These are phyloP conservation scores for Xylaria sp. DNA, from an alignment of 2,329 filamentous ascomycete genomes.

Conservation along the genomic window DNA sequence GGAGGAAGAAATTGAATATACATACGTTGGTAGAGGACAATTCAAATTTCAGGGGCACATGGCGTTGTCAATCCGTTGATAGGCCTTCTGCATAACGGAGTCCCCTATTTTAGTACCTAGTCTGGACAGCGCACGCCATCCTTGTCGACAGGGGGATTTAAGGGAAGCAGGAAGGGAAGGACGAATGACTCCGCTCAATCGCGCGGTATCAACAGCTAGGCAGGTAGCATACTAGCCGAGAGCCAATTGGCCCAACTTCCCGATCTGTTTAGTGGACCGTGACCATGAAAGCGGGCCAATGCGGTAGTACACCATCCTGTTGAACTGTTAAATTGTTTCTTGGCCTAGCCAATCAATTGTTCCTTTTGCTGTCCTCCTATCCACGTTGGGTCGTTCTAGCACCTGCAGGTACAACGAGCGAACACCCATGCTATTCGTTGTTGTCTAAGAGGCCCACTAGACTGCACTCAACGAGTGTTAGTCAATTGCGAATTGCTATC, in stretches of 20 bases:
- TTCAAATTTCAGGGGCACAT: conserved; percentile 35
- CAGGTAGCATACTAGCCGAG: background rate
- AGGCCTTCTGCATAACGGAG: conserved; percentile 24
- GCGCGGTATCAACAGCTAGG: conserved; percentile 2
- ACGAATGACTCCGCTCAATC: conserved; percentile 29
- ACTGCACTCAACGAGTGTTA: background rate
- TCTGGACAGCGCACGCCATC: conserved; percentile 26
- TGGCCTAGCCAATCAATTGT: conserved; percentile 24
- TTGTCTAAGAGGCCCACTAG: background rate
- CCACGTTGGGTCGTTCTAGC: background rate
- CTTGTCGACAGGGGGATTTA: conserved; percentile 22
- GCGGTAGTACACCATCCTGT: background rate
- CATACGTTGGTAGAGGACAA: background rate
- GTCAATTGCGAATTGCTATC: background rate
- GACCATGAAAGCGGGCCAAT: conserved; percentile 19
- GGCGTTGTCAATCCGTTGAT: conserved; percentile 23
- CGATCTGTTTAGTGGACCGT: conserved; percentile 20
- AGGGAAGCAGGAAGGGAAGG: conserved; percentile 15
- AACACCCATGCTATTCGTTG: background rate
- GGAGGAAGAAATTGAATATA: background rate
- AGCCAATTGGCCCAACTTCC: conserved; percentile 32
- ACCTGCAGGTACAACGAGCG: background rate
- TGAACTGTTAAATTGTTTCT: conserved; percentile 4
- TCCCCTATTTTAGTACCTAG: conserved; percentile 31
- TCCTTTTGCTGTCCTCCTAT: background rate